Conservation (phyloP, 768 basidiomycete species). For the Chiua virens region DNA sequence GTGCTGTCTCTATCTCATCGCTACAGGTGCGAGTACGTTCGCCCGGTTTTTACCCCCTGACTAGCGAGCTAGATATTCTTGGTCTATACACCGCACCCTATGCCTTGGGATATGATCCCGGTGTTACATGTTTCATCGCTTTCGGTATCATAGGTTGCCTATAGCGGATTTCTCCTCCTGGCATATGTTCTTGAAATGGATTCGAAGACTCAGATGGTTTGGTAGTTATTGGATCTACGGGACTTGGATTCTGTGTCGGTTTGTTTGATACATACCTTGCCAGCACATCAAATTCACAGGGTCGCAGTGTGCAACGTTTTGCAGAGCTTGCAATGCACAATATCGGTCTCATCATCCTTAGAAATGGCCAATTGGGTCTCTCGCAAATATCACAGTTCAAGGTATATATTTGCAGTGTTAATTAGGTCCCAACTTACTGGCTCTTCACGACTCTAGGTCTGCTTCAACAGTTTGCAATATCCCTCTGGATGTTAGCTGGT, state of each 20-base stretch:
- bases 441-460: slow-evolving; percentile 37
- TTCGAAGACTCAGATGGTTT: slow-evolving; percentile 46
- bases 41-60: neutral
- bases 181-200: slow-evolving; percentile 57
- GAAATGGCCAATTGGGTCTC: slow-evolving; percentile 52
- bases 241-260: slow-evolving; percentile 43
- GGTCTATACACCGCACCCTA: slow-evolving; percentile 62
- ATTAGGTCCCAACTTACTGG: neutral
- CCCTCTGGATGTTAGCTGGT: slow-evolving; percentile 49
- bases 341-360: slow-evolving; percentile 37
- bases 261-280: neutral
- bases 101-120: slow-evolving; percentile 64
- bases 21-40: slow-evolving; percentile 35
- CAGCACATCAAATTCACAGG: neutral
- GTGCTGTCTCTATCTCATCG: slow-evolving; percentile 52
- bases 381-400: slow-evolving; percentile 48
- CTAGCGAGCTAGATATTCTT: slow-evolving; percentile 43
- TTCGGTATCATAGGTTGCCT: slow-evolving; percentile 44
- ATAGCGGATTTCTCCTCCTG: slow-evolving; percentile 58
- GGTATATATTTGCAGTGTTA: slow-evolving; percentile 28
- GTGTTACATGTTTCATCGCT: slow-evolving; percentile 31
- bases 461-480: slow-evolving; percentile 59
- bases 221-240: slow-evolving; percentile 54
- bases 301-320: slow-evolving; percentile 42
- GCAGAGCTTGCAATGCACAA: slow-evolving; percentile 56